Conservation (phyloP, 352 stramenopile species). For the Pythium biforme region DNA sequence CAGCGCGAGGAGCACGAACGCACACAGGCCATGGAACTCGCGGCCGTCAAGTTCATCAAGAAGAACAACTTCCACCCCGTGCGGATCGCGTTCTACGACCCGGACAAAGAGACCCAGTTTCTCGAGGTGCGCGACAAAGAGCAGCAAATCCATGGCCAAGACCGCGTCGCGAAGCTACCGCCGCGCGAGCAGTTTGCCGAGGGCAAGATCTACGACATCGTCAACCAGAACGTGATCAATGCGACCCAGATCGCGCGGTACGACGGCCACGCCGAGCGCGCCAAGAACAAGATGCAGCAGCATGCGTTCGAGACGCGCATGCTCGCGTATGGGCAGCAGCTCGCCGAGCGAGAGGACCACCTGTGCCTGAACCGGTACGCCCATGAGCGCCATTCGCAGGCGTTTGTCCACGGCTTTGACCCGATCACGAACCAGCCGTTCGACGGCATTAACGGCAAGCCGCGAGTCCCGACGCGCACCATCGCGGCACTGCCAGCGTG, state of each 20-base stretch:
- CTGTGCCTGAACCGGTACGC: slow-evolving; percentile 63
- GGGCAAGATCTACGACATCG: slow-evolving; percentile 73
- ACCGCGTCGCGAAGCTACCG: slow-evolving; percentile 48
- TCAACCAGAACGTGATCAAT: slow-evolving; percentile 68
- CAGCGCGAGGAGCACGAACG: slow-evolving; percentile 35
- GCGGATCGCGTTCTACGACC: slow-evolving; percentile 55
- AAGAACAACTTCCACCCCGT: slow-evolving; percentile 68
- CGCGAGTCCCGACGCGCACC: slow-evolving; percentile 41
- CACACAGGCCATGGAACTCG: slow-evolving; percentile 41
- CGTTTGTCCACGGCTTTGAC: slow-evolving; percentile 61
- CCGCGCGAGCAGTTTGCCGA: slow-evolving; percentile 65
- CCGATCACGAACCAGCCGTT: slow-evolving; percentile 65
- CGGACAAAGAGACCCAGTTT: slow-evolving; percentile 54
- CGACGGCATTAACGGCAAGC: slow-evolving; percentile 45
- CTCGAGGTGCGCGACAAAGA: slow-evolving; percentile 34
- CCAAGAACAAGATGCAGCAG: slow-evolving; percentile 67
- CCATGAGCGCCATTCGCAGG: slow-evolving; percentile 54
- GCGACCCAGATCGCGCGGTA: slow-evolving; percentile 37
- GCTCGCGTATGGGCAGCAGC: slow-evolving; percentile 35
- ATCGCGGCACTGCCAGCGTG: slow-evolving; percentile 42
- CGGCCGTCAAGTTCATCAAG: slow-evolving; percentile 66
- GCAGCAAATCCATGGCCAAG: slow-evolving; percentile 50
- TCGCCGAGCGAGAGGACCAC: slow-evolving; percentile 39
- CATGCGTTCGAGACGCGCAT: slow-evolving; percentile 55
- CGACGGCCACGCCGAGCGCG: slow-evolving; percentile 41